Evolutionary conservation across 2,329 filamentous ascomycete species (phyloP).

Genomic region (Epichloe glyceriae): DNA sequence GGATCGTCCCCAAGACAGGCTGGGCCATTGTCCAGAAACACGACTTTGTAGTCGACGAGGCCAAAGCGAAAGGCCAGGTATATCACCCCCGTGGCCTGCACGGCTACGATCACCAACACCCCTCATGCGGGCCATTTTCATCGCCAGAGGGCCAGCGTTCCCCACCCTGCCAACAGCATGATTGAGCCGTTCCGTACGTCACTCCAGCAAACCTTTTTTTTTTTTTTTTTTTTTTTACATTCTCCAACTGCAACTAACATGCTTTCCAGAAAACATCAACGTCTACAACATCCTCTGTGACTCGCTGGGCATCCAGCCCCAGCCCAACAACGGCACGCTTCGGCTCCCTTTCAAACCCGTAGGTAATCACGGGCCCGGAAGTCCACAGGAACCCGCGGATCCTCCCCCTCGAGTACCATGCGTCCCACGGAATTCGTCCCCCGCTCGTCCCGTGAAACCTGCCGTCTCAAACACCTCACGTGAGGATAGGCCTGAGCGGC

Average conservation of each 20-base stretch:
- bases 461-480: not conserved
- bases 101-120: constrained; percentile 89
- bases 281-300: constrained; percentile 94
- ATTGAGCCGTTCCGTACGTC: constrained; percentile 71
- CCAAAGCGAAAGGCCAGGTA: constrained; percentile 45
- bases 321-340: constrained; percentile 79
- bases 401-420: constrained; percentile 18
- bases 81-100: constrained; percentile 81
- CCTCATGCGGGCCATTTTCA: constrained; percentile 90
- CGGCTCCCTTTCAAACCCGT: constrained; percentile 53
- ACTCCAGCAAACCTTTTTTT: not conserved
- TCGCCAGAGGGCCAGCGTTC: constrained; percentile 85
- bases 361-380: constrained; percentile 45
- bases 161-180: constrained; percentile 67
- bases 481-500: not conserved
- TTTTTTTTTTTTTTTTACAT: not conserved
- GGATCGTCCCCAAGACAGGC: constrained; percentile 84
- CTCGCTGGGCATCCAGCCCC: constrained; percentile 59
- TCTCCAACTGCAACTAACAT: constrained; percentile 13
- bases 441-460: not conserved
- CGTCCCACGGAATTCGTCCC: constrained; percentile 1
- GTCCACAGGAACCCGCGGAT: constrained; percentile 37
- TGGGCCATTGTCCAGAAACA: constrained; percentile 79
- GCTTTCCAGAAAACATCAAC: constrained; percentile 65
- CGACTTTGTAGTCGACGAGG: constrained; percentile 62